Evolutionary conservation across 2,329 filamentous ascomycete species (phyloP).

Genomic region (Diaporthe sp.): DNA sequence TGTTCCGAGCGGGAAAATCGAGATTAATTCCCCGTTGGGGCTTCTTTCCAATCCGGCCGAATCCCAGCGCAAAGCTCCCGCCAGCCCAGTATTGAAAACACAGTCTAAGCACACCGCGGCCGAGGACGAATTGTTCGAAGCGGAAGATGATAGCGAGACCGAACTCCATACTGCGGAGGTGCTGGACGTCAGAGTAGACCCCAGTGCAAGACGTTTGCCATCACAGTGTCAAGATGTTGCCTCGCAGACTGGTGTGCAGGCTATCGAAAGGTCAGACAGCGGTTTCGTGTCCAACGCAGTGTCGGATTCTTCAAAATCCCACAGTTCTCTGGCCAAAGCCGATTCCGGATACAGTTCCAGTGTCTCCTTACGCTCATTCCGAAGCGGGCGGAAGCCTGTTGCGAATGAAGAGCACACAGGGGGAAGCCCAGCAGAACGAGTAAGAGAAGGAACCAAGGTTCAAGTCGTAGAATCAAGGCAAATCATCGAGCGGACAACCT

Average conservation of each 20-base stretch:
- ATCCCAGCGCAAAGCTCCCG: conserved; percentile 47
- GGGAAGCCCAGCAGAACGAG: conserved; percentile 37
- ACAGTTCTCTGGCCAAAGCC: conserved; percentile 65
- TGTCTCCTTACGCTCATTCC: conserved; percentile 68
- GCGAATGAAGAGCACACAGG: conserved; percentile 46
- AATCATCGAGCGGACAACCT: conserved; percentile 40
- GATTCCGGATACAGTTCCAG: conserved; percentile 75
- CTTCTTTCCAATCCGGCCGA: conserved; percentile 53
- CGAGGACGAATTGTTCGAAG: conserved; percentile 63
- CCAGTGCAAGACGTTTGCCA: conserved; percentile 57
- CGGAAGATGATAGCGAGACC: conserved; percentile 48
- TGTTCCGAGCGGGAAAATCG: conserved; percentile 4
- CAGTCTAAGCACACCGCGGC: conserved; percentile 63
- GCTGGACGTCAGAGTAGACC: conserved; percentile 58
- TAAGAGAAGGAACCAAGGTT: background rate
- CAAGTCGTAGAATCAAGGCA: conserved; percentile 9
- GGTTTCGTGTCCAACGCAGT: conserved; percentile 63
- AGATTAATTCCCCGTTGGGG: conserved; percentile 43
- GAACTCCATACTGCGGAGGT: conserved; percentile 54
- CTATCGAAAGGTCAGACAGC: conserved; percentile 60
- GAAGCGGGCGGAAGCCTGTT: conserved; percentile 51
- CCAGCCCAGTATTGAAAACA: conserved; percentile 54
- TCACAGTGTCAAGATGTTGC: conserved; percentile 42
- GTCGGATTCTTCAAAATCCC: conserved; percentile 53
- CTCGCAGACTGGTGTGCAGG: conserved; percentile 43